Evolutionary conservation across 2,329 filamentous ascomycete species (phyloP).

Genomic region (Hypoxylon sp.): DNA sequence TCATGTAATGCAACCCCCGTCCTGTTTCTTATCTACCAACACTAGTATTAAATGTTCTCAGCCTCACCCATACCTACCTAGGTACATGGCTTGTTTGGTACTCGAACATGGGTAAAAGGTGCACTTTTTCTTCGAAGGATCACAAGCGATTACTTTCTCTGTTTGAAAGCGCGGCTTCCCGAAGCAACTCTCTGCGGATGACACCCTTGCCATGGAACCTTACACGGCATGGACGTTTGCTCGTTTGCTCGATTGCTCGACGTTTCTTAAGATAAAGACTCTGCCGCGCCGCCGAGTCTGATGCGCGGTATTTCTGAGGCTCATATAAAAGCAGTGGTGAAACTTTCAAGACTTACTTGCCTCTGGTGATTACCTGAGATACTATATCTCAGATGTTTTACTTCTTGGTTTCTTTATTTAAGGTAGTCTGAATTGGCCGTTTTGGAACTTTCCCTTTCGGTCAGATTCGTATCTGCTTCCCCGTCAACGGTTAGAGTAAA

Average conservation of each 20-base stretch:
- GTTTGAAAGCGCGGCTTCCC: constrained; percentile 11
- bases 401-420: background rate
- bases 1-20: constrained; percentile 18
- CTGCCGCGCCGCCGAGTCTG: constrained; percentile 8
- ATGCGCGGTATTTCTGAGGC: background rate
- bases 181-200: constrained; percentile 5
- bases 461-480: background rate
- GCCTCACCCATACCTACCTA: constrained; percentile 21
- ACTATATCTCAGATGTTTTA: constrained; percentile 10
- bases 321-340: background rate
- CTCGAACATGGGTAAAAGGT: constrained; percentile 2
- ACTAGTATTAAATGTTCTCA: constrained; percentile 8
- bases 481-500: background rate
- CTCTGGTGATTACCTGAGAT: background rate
- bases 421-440: background rate
- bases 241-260: background rate
- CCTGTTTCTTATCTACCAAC: constrained; percentile 3
- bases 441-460: background rate
- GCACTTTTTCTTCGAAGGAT: constrained; percentile 18
- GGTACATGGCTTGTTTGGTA: background rate
- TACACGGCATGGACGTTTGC: constrained; percentile 16
- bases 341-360: too few relatives aligned
- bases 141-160: constrained; percentile 6
- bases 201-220: constrained; percentile 18
- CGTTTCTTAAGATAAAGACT: constrained; percentile 19